phyloP scores from a whole-genome alignment of 768 basidiomycete species.

The Termitomyces sp. region DNA sequence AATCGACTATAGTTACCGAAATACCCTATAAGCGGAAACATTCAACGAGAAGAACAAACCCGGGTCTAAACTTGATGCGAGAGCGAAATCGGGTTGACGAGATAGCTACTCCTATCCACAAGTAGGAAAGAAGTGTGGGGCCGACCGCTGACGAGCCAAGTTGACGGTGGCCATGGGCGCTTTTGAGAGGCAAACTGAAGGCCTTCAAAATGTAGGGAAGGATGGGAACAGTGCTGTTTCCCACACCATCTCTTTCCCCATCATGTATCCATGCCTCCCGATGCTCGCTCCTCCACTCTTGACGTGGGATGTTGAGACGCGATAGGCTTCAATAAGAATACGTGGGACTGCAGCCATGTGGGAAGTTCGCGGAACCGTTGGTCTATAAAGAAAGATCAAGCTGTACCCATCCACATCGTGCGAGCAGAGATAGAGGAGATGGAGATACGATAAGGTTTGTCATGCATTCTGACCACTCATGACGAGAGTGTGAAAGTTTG shows the following conservation, averaged over 20 bases:
- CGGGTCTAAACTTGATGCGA: background rate
- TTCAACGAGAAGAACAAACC: background rate
- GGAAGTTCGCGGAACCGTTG: background rate
- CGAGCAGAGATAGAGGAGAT: background rate
- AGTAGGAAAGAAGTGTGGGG: background rate
- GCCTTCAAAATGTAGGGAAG: background rate
- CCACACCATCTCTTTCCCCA: background rate
- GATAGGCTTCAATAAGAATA: background rate
- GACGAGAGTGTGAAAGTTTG: conserved; percentile 86
- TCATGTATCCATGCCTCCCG: background rate
- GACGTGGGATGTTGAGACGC: background rate
- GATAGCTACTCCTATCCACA: background rate
- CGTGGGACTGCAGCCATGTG: background rate
- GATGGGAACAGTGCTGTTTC: background rate
- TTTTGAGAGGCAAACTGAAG: background rate
- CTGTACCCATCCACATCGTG: background rate
- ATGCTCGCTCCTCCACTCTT: background rate
- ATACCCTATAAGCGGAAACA: background rate
- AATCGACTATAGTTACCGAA: background rate
- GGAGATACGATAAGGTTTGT: background rate
- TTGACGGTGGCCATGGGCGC: background rate
- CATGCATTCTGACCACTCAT: conserved; percentile 15
- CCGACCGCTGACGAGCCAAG: background rate
- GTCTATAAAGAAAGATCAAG: background rate
- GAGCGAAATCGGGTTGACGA: too few relatives aligned